Evolutionary conservation across 2,329 filamentous ascomycete genomes (phyloP).

Genomic region (Ceratocystiopsis sp.): DNA sequence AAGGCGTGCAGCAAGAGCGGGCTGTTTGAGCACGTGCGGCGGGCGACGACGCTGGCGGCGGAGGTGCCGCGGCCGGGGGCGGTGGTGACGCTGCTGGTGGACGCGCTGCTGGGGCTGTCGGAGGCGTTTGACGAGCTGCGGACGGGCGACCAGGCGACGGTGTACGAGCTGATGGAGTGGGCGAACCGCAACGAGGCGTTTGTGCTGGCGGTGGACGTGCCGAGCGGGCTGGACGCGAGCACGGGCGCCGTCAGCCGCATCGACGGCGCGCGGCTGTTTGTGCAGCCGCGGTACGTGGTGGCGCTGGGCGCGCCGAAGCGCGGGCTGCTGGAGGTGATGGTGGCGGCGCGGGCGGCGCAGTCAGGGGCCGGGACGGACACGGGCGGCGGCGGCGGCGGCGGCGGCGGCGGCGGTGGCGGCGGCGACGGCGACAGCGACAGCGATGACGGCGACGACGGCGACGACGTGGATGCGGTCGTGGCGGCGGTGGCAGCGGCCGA

Average conservation of each 20-base stretch:
- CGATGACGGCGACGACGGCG: too few relatives aligned
- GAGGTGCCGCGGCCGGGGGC: slow-evolving; percentile 15
- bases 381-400: too few relatives aligned
- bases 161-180: slow-evolving; percentile 86
- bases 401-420: too few relatives aligned
- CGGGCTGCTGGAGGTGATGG: slow-evolving; percentile 63
- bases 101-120: slow-evolving; percentile 74
- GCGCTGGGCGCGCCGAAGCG: slow-evolving; percentile 75
- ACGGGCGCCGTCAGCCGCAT: slow-evolving; percentile 48
- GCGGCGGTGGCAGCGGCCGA: too few relatives aligned
- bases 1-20: slow-evolving; percentile 46
- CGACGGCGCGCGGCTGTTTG: slow-evolving; percentile 63
- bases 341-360: too few relatives aligned
- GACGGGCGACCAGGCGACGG: slow-evolving; percentile 63
- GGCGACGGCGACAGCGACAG: too few relatives aligned
- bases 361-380: too few relatives aligned
- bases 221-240: slow-evolving; percentile 70
- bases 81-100: slow-evolving; percentile 65
- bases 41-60: slow-evolving; percentile 14
- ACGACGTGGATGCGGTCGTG: too few relatives aligned
- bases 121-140: slow-evolving; percentile 78
- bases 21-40: slow-evolving; percentile 42
- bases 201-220: slow-evolving; percentile 77
- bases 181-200: slow-evolving; percentile 73
- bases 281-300: slow-evolving; percentile 68